A percentile compares a stretch with the other conserved stretches of the same genome.
Conservation (phyloP, 352 stramenopile genomes). For the Aphanomyces euteiches region DNA sequence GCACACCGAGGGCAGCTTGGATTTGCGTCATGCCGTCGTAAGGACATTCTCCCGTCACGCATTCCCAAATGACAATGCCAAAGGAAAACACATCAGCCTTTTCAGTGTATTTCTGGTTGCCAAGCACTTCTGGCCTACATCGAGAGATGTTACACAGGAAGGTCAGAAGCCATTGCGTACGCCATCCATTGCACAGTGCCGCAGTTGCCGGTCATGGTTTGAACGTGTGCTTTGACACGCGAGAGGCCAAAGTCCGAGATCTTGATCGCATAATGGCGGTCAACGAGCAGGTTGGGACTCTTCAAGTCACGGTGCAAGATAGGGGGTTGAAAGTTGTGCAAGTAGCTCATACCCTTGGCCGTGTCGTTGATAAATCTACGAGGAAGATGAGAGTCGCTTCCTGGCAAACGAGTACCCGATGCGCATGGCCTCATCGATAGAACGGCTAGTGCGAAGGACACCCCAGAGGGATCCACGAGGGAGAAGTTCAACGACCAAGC, state of each 20-base stretch:
- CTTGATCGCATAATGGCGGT: slow-evolving; percentile 82
- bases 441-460: slow-evolving; percentile 63
- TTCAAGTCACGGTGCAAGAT: slow-evolving; percentile 90
- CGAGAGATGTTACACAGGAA: slow-evolving; percentile 1
- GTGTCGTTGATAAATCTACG: slow-evolving; percentile 65
- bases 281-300: slow-evolving; percentile 85
- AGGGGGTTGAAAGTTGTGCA: slow-evolving; percentile 78
- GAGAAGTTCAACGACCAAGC: slow-evolving; percentile 95
- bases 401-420: slow-evolving; percentile 37
- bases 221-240: slow-evolving; percentile 88
- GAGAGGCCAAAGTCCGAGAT: slow-evolving; percentile 89
- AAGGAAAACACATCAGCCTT: slow-evolving; percentile 93
- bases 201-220: slow-evolving; percentile 90
- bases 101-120: slow-evolving; percentile 89
- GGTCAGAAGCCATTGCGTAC: slow-evolving; percentile 39
- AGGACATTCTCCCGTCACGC: slow-evolving; percentile 84
- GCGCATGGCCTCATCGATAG: slow-evolving; percentile 53
- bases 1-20: slow-evolving; percentile 68
- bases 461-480: slow-evolving; percentile 91
- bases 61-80: slow-evolving; percentile 92
- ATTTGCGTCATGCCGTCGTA: slow-evolving; percentile 90
- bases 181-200: slow-evolving; percentile 87
- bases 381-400: slow-evolving; percentile 39
- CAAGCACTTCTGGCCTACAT: slow-evolving; percentile 75
- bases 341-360: slow-evolving; percentile 83